Conservation (phyloP, 2,329 filamentous ascomycete species). For the Xylariaceae sp. region DNA sequence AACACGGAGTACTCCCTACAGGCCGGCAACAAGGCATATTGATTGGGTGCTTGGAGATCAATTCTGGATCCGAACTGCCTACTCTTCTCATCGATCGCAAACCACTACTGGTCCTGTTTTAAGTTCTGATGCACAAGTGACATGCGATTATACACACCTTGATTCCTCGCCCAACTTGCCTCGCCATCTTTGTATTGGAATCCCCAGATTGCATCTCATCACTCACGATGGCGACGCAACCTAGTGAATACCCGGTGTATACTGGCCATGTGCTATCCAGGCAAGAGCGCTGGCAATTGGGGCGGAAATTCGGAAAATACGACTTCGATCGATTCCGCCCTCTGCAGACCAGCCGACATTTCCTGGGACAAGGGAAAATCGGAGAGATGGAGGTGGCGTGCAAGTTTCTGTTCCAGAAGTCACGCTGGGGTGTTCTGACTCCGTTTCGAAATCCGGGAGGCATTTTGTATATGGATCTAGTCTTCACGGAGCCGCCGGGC, state of each 20-base stretch:
- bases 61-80: no score
- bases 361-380: not conserved
- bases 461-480: conserved; percentile 3
- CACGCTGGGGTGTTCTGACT: conserved; percentile 3
- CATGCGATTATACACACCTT: no score
- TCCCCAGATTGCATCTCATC: not conserved
- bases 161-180: no score
- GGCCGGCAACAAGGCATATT: no score
- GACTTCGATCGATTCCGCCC: not conserved
- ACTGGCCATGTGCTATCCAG: not conserved
- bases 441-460: not conserved
- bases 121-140: no score
- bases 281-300: not conserved
- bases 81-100: no score
- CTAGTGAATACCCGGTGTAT: not conserved
- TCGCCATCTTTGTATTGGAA: no score
- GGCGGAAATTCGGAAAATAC: not conserved
- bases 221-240: not conserved
- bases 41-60: no score
- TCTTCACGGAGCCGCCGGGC: not conserved
- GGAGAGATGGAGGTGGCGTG: not conserved
- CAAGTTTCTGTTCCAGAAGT: conserved; percentile 1
- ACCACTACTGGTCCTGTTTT: no score
- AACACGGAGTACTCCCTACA: no score
- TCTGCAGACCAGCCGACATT: not conserved